Base-by-base conservation (phyloP, 306 rosid genomes). In the Glycine latifolia region DNA sequence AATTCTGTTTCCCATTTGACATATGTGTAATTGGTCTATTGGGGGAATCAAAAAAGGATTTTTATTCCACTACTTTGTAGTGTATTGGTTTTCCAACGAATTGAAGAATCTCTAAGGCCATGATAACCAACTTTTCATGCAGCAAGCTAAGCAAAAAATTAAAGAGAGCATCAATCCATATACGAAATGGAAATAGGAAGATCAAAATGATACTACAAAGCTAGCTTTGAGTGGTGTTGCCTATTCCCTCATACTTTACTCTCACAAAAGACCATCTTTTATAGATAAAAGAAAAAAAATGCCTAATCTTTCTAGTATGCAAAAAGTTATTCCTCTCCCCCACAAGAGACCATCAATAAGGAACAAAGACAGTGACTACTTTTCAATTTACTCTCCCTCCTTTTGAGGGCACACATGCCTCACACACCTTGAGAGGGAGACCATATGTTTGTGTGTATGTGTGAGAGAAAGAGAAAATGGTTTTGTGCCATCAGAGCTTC, bases 301-400 rank as follows among this genome's bases (percentile, higher is more conserved):
- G 15, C 53, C 65, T 67, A 48, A 82, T 92, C 91, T 92, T 89
- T 92, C 85, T 89, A 75, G 86, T 86, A 80, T 75, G 92, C 87
- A 88, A 87, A 87, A 92, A 92, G 95, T 85, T 90, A 91, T 91
- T 92, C 98, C 92, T 90, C 91, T 87, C 85, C 95, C 92, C 88
- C 91, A 91, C 97, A 91, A 90, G 70, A 89, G 77, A 92, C 87
- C 95, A 92, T 86, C 86, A 84, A 83, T 80, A 90, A 75, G 86
- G 84, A 92, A 91, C 93, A 88, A 90, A 86, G 89, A 83, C 59
- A 66, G 90, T 88, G 89, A 84, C 87, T 73, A 84, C 86, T 89
- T 90, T 92, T 88, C 88, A 86, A 73, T 83, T 89, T 85, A 84
- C 87, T 75, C 31, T 26, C 89, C 84, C 89, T 82, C 84, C 91